Evolutionary conservation across 192 early-diverging fungal species (phyloP), one percentile per base, ranked within the genome.

Genomic region (Rhizophlyctis rosea): DNA sequence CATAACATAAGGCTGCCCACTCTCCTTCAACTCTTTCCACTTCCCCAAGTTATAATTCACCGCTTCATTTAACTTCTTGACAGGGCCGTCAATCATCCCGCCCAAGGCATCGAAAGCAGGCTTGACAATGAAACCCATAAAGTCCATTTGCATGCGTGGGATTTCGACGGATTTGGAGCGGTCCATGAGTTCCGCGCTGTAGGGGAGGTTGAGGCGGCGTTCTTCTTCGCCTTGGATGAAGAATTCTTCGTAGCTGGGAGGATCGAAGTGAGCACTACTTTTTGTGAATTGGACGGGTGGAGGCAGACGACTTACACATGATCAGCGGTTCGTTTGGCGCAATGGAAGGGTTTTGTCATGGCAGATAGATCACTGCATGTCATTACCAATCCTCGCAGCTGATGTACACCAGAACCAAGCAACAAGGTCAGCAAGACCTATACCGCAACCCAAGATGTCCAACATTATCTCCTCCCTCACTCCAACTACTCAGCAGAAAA

Each of bases 151-250:
- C 65, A 80, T 71, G 29, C 62, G 34, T 0, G 78, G 78, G 47
- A 80, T 80, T 32, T 76, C 64, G 7, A 52, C 28, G 39, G 53
- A 65, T n/a, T 77, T 74, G 1, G 48, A 51, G 2, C 78, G 62
- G 48, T 80, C 71, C 60, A 71, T 76, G 13, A 80, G 50, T 13
- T 71, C 66, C 3, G 76, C 53, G 9, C 69, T 69, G 57, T 61
- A 74, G 32, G 72, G 76, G 34, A 80, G 34, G 24, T 76, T 76
- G 59, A 80, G 60, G 30, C 51, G 48, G 16, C 65, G 52, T 44
- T 80, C 78, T 39, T 80, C 57, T 28, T 79, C 76, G 24, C 78
- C 78, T 57, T 80, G 78, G 18, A 59, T 23, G 50, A 80, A 80
- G 54, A 79, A 80, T 53, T 80, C 78, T 25, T 36, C 27, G 55